Base-by-base conservation (phyloP, 495 filamentous ascomycete genomes). In the Cenococcum geophilum region DNA sequence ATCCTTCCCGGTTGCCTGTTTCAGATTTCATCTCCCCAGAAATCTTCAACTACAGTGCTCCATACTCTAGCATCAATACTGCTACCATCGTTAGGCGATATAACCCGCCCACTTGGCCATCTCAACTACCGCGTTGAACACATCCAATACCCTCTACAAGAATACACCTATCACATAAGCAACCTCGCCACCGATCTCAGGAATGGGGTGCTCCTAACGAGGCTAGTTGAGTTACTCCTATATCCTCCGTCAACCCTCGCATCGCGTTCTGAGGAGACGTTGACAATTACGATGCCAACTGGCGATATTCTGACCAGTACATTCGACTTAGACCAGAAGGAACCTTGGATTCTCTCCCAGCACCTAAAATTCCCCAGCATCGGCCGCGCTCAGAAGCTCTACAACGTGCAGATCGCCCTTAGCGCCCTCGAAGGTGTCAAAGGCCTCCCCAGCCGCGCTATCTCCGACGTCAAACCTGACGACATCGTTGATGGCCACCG, bases 401-500 rank as follows among this genome's bases (percentile, higher is more conserved):
- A 81, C 74, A 88, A 88, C 65, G 78, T 82, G 2, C 76, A 80
- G 60, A 68, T 86, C n/a, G 81, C 81, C 1, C 70, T 88, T 1
- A 71, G 74, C 42, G 80, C 85, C 0, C 69, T 88, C 25, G 59
- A 69, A 4, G 74, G 75, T 11, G 70, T 77, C 4, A 65, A 68
- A 16, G 76, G 76, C 3, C 69, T 76, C 9, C 67, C 62, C 1
- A 42, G 58, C 4, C 52, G 54, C 20, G 69, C 78, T 27, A 59
- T 76, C 18, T 62, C 72, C 21, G 68, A 72, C n/a, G 65, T 84
- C 20, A 76, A 71, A 20, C 76, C 85, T 0, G 81, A 83, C 48
- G 83, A 88, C 45, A 82, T 87, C 43, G 81, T 87, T 5, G 80
- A 88, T 64, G 85, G 85, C 5, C 80, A 86, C 60, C 79, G 85